Conservation (phyloP, 768 basidiomycete genomes). For the Chlorophyllum brunneum region DNA sequence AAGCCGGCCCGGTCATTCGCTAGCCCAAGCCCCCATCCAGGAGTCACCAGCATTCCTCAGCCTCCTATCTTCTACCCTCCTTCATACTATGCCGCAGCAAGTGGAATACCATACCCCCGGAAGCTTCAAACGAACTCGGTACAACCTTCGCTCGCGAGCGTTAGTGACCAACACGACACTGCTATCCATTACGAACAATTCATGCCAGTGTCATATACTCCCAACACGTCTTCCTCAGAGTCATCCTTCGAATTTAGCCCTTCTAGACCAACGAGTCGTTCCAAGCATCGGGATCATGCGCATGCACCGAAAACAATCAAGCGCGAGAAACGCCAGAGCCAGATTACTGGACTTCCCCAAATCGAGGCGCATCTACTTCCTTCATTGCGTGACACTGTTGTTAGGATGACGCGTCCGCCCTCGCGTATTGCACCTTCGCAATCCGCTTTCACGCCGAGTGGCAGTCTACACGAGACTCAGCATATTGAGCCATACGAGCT, state of each 20-base stretch:
- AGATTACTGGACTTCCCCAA: conserved; percentile 50
- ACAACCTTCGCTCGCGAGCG: not conserved
- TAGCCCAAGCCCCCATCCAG: not conserved
- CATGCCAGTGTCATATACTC: conserved; percentile 21
- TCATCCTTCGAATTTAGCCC: conserved; percentile 30
- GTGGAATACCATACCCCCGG: conserved; percentile 7
- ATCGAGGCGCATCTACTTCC: conserved; percentile 66
- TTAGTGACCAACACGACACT: not conserved
- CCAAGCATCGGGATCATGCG: conserved; percentile 15
- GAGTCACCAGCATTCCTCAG: not conserved
- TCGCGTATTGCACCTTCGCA: not conserved
- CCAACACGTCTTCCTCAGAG: conserved; percentile 20
- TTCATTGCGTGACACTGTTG: conserved; percentile 67
- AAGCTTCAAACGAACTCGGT: conserved; percentile 2
- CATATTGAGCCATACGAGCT: not conserved
- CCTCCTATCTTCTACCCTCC: conserved; percentile 7
- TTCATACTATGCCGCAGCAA: conserved; percentile 15
- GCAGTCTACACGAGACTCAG: too few relatives aligned
- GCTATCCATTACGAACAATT: conserved; percentile 12
- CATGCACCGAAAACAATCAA: conserved; percentile 14
- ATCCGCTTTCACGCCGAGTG: not conserved
- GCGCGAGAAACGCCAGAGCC: conserved; percentile 32
- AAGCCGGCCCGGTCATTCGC: not conserved
- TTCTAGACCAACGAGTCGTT: conserved; percentile 10
- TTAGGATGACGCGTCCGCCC: conserved; percentile 67